Base-by-base conservation (phyloP, 169 alveolate genomes). In the Plasmodium adleri region DNA sequence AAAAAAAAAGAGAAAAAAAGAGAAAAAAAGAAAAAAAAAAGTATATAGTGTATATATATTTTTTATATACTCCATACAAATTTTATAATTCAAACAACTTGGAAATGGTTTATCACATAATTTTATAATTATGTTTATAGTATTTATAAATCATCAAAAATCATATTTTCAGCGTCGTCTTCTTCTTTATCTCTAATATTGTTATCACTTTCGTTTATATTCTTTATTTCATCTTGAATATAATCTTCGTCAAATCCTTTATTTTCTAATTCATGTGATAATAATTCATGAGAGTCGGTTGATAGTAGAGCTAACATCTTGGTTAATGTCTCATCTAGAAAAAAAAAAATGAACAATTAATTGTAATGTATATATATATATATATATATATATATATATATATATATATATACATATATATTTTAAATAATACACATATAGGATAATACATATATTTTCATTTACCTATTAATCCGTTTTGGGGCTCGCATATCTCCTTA, bases 401-500 rank as follows among this genome's bases (percentile, higher is more conserved):
- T 20, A 20, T 20, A 20, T 20, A 20, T 20, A 20, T 20, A 20
- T 20, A 20, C 0, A 20, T 20, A 20, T 20, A 20, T 20, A 20
- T 20, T 15, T 8, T 22, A 15, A 22, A 39, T 70, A 45, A n/a
- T 6, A 13, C 20, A 17, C 62, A 10, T 0, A 60, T 60, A 17
- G 26, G 10, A 10, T 2, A 13, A 17, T 60, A 2, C 32, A 22
- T 60, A 60, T 56, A 56, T 56, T 56, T 56, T 12, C 9, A 56
- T 56, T 20, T 32, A 80, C 90, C 76, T 43, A 80, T 80, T 52
- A 58, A 8, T 17, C 7, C 20, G 52, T 54, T 80, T 4, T 45
- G 15, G 2, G 90, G 83, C 2, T 80, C 63, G n/a, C 90, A 80
- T 9, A 80, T 58, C 63, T 80, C 90, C 60, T 50, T 68, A 50